Evolutionary conservation across 2,329 filamentous ascomycete species (phyloP).

Genomic region (Alternaria ethzedia): DNA sequence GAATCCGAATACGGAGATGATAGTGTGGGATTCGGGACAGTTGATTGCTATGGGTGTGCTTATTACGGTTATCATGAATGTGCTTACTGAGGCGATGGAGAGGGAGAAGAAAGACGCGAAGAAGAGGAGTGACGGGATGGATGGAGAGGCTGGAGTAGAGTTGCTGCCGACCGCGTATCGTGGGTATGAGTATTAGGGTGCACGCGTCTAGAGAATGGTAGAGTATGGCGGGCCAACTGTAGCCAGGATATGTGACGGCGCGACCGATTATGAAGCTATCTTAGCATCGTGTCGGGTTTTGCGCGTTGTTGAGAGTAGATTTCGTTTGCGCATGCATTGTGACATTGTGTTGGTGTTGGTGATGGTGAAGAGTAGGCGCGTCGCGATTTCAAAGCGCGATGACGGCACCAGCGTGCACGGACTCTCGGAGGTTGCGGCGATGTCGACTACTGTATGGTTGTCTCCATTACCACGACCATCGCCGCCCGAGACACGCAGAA

Average conservation of each 20-base stretch:
- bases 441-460: constrained; percentile 12
- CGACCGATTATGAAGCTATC: not conserved
- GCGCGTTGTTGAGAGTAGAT: not conserved
- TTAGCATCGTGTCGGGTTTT: not conserved
- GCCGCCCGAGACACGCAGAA: constrained; percentile 10
- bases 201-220: not conserved
- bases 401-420: constrained; percentile 14
- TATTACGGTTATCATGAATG: not conserved
- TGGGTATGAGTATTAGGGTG: not conserved
- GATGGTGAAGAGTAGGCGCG: not conserved
- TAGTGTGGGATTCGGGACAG: not conserved
- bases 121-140: not conserved
- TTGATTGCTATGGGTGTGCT: not conserved
- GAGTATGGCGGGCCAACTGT: not conserved
- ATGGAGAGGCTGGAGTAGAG: not conserved
- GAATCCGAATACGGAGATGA: not conserved
- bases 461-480: constrained; percentile 2
- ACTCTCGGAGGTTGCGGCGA: constrained; percentile 12
- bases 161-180: not conserved
- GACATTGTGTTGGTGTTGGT: not conserved
- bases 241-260: not conserved
- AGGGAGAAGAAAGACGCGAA: not conserved
- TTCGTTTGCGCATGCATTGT: not conserved
- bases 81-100: not conserved
- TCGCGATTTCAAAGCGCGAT: not conserved